These are phyloP conservation scores for Mycena kentingensis DNA, from an alignment of 768 basidiomycete genomes.

Conservation along the genomic window DNA sequence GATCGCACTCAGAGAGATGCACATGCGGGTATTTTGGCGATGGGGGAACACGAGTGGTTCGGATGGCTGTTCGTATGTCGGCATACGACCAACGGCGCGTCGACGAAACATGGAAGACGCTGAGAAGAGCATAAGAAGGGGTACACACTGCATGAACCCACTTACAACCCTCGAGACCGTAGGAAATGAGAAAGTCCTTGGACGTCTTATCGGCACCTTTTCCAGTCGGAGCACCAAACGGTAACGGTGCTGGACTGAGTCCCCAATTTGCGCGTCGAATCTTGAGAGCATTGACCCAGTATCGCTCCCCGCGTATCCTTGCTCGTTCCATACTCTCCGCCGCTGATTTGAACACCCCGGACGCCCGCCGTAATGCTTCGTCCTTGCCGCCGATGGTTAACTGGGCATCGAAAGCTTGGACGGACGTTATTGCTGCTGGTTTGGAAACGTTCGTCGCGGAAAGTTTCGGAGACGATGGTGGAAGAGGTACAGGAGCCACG, in stretches of 20 bases:
- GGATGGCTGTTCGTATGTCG: conserved; percentile 46
- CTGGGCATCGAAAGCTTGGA: conserved; percentile 73
- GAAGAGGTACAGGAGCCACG: conserved; percentile 17
- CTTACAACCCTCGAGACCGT: conserved; percentile 82
- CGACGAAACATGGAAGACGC: conserved; percentile 66
- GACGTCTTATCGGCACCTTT: conserved; percentile 81
- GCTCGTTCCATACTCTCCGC: conserved; percentile 69
- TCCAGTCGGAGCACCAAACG: conserved; percentile 65
- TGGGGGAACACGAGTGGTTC: conserved; percentile 60
- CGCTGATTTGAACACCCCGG: conserved; percentile 68
- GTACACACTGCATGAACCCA: conserved; percentile 14
- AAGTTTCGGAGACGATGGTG: conserved; percentile 36
- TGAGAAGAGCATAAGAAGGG: conserved; percentile 31
- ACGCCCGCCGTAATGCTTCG: conserved; percentile 73
- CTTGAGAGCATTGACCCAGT: conserved; percentile 82
- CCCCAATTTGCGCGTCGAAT: conserved; percentile 80
- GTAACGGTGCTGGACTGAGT: conserved; percentile 76
- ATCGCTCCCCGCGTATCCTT: conserved; percentile 63
- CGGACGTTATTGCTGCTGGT: conserved; percentile 62
- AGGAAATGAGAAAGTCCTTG: conserved; percentile 80
- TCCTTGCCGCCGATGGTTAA: conserved; percentile 79
- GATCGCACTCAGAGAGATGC: conserved; percentile 51
- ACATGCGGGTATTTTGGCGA: conserved; percentile 63
- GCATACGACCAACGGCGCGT: conserved; percentile 69
- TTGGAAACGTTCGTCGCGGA: conserved; percentile 69